Conservation (phyloP, 495 filamentous ascomycete genomes). For the Daldinia grandis region DNA sequence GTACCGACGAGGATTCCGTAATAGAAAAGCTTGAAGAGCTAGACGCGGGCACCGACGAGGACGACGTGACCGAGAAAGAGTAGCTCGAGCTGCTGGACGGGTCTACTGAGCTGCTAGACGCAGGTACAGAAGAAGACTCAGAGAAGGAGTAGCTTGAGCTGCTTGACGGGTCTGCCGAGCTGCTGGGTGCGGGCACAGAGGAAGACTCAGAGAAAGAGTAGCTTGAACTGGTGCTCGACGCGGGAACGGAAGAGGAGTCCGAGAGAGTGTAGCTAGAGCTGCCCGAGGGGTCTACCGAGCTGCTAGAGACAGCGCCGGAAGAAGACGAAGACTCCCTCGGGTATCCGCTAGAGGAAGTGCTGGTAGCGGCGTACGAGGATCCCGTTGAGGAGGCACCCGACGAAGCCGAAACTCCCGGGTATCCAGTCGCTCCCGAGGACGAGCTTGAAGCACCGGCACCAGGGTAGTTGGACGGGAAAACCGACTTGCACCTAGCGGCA, state of each 20-base stretch:
- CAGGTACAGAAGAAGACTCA: not conserved
- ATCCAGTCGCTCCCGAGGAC: not conserved
- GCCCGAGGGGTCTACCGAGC: not conserved
- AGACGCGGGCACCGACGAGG: not conserved
- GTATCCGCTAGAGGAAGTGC: not conserved
- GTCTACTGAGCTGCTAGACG: not conserved
- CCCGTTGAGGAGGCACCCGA: not conserved
- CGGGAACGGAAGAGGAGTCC: not conserved
- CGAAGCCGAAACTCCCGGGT: not conserved
- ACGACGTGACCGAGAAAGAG: not conserved
- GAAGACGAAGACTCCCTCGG: not conserved
- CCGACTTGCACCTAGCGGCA: slow-evolving; percentile 29
- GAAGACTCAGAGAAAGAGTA: not conserved
- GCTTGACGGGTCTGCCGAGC: not conserved
- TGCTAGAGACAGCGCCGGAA: slow-evolving; percentile 5
- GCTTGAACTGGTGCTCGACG: not conserved
- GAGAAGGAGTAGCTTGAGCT: slow-evolving; percentile 7
- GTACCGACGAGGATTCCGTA: not conserved
- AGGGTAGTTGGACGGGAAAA: slow-evolving; percentile 3
- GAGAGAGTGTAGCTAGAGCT: not conserved
- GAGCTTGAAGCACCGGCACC: slow-evolving; percentile 14
- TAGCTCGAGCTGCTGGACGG: too few species aligned
- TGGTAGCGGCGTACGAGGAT: slow-evolving; percentile 9
- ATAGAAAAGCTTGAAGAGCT: not conserved
- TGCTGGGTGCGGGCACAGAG: not conserved